These are phyloP conservation scores for Bipolaris victoriae DNA, from an alignment of 2,329 filamentous ascomycete genomes.

Conservation along the genomic window DNA sequence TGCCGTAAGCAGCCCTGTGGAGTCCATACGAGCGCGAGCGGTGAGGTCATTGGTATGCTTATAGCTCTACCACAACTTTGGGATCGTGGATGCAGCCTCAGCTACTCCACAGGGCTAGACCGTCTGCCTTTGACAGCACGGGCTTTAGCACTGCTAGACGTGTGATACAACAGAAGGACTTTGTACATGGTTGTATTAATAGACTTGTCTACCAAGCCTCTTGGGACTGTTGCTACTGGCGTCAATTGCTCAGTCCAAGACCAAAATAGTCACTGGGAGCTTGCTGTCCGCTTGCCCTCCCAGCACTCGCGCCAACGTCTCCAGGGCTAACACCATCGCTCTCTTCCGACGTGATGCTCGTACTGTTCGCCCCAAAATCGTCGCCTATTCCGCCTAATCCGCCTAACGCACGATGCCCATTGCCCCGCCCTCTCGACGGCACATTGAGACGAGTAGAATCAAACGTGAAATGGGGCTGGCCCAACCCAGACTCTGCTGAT, in stretches of 20 bases:
- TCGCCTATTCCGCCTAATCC: slow-evolving; percentile 1
- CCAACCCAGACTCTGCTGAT: slow-evolving; percentile 29
- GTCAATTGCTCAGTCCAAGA: slow-evolving; percentile 18
- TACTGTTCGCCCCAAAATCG: slow-evolving; percentile 5
- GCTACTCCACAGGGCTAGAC: neutral
- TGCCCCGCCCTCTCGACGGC: slow-evolving; percentile 22
- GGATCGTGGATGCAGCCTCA: neutral
- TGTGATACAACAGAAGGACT: neutral
- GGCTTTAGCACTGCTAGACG: neutral
- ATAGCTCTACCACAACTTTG: slow-evolving; percentile 3
- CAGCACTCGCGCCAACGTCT: slow-evolving; percentile 19
- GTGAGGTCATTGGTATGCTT: neutral
- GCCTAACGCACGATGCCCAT: slow-evolving; percentile 1
- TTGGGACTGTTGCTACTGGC: slow-evolving; percentile 2
- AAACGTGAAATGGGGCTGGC: slow-evolving; percentile 42
- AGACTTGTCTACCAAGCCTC: neutral
- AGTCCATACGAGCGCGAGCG: slow-evolving; percentile 2
- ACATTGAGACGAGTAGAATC: slow-evolving; percentile 38
- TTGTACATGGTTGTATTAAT: neutral
- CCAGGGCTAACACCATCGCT: slow-evolving; percentile 27
- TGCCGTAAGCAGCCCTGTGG: slow-evolving; percentile 23
- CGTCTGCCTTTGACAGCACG: neutral
- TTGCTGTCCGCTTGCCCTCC: slow-evolving; percentile 16
- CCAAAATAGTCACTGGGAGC: slow-evolving; percentile 31
- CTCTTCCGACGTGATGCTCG: slow-evolving; percentile 18